Evolutionary conservation across 192 early-diverging fungal species (phyloP), one percentile per base, ranked within the genome.

Genomic region (Globomyces pollinis-pini): DNA sequence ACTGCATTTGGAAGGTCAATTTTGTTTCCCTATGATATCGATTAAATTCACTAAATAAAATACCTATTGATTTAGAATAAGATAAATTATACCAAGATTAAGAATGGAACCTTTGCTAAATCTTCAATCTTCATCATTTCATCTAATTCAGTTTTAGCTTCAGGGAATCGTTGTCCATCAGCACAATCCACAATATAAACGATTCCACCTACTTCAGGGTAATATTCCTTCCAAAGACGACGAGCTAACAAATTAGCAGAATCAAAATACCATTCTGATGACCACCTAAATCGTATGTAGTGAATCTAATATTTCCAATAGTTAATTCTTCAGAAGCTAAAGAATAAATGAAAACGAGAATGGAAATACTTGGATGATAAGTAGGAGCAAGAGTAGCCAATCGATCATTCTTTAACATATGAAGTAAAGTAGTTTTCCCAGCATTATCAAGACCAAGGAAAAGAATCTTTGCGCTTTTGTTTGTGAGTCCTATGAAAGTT

Each of bases 381-480:
- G 96, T 99, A 26, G 96, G 96, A 66, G 90, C 85, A 32, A 96
- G 79, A 44, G 88, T 87, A 31, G 91, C 91, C 67, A 99, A 71
- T 63, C 96, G 88, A 72, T 96, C 94, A 73, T 94, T 99, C 84
- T 99, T 99, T 65, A 99, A 82, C 91, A 99, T 95, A 79, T 99
- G 96, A 50, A 99, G 81, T 16, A 99, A 80, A 44, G 96, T 99
- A 2, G 96, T 99, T 78, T 99, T 99, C 56, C 92, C 92, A 55
- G 92, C 92, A 77, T 95, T 95, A 73, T 99, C 96, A 41, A 99
- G 83, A 54, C 96, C 96, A 49, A 99, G 83, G 78, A 99, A 99
- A 47, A 99, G 78, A 65, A 99, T 91, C 76, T 95, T 97, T 53
- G 94, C 96, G 72, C 93, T 96, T 79, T 99, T 99, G 78, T 99